A percentile compares a stretch with the other conserved stretches of the same genome.
Conservation (phyloP, 202 grass and related monocot genomes). For the Hordeum pubiflorum region DNA sequence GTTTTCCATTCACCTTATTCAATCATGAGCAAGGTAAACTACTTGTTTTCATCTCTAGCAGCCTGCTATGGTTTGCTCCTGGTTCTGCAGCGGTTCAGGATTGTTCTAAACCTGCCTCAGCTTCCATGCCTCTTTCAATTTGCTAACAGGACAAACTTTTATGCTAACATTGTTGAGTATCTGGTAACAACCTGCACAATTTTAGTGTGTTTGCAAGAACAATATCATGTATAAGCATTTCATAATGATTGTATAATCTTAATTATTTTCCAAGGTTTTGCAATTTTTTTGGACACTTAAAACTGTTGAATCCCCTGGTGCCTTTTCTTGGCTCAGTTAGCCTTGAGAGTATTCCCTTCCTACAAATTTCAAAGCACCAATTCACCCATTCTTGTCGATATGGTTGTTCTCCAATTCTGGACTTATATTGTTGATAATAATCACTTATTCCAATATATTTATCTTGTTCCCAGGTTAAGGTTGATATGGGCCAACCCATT, state of each 20-base stretch:
- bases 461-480: constrained; percentile 58
- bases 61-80: neutral
- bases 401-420: neutral
- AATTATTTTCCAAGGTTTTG: neutral
- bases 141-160: neutral
- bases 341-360: neutral
- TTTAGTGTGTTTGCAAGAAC: neutral
- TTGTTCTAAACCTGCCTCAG: neutral
- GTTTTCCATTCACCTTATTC: neutral
- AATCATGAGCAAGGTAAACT: neutral
- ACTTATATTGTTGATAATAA: neutral
- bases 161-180: neutral
- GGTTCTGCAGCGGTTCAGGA: neutral
- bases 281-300: neutral
- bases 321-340: constrained; percentile 1
- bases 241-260: neutral
- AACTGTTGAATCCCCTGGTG: neutral
- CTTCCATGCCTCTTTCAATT: neutral
- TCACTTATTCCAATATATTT: constrained; percentile 6
- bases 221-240: neutral
- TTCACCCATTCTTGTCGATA: constrained; percentile 1
- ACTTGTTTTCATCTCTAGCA: neutral
- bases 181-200: neutral
- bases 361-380: neutral
- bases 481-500: constrained; percentile 92